Conservation (phyloP, 179 eudicot genomes). For the Patellifolia procumbens region DNA sequence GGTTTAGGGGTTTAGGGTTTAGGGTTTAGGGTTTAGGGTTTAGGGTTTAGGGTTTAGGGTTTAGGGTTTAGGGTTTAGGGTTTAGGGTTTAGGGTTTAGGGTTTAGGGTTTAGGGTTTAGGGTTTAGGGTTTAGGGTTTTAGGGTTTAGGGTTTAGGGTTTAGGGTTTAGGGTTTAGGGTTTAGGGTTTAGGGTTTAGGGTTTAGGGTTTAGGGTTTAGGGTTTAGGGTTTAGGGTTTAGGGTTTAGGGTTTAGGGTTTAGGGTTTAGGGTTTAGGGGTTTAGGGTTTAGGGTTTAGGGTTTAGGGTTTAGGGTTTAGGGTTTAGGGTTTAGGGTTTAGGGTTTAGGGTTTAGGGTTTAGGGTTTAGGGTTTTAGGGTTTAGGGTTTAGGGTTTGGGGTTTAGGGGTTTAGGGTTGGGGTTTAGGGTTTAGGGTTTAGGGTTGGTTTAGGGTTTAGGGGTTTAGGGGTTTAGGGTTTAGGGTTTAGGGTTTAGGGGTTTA, state of each 20-base stretch:
- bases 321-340: not conserved
- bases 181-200: constrained; percentile 5
- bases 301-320: not conserved
- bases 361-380: not conserved
- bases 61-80: constrained; percentile 12
- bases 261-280: not conserved
- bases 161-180: not conserved
- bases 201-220: constrained; percentile 4
- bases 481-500: not conserved
- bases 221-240: constrained; percentile 16
- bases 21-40: not conserved
- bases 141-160: not conserved
- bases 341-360: not conserved
- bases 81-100: constrained; percentile 20
- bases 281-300: not conserved
- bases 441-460: not conserved
- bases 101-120: not conserved
- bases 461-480: constrained; percentile 1
- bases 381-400: not conserved
- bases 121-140: not conserved
- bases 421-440: not conserved
- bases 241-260: constrained; percentile 2
- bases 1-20: not conserved
- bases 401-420: not conserved
- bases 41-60: not conserved